phyloP scores from a whole-genome alignment of 495 filamentous ascomycete species.

The Xylaria palmicola region DNA sequence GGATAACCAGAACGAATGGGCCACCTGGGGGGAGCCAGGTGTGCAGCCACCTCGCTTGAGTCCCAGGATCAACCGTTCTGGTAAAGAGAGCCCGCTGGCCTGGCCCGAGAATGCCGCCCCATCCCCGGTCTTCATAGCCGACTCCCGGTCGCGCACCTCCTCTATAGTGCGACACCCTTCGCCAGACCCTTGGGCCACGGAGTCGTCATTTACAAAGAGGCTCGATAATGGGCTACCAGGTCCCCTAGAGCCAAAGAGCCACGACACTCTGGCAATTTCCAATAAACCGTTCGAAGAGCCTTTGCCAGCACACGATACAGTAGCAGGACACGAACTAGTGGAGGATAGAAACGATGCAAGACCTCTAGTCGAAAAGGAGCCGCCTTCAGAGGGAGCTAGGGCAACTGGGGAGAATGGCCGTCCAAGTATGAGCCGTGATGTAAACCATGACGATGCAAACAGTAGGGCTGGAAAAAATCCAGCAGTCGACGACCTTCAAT shows the following conservation, averaged over 20 bases:
- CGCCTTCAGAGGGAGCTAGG: background rate
- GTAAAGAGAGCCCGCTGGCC: constrained; percentile 37
- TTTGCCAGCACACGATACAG: background rate
- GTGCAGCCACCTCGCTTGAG: constrained; percentile 34
- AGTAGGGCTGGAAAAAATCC: constrained; percentile 9
- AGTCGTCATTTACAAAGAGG: constrained; percentile 25
- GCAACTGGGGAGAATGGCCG: background rate
- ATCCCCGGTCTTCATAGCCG: constrained; percentile 26
- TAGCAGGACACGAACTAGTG: background rate
- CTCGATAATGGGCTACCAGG: background rate
- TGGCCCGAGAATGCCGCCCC: constrained; percentile 39
- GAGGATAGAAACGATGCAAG: background rate
- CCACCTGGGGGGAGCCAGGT: constrained; percentile 33
- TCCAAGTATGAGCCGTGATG: background rate
- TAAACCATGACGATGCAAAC: constrained; percentile 4
- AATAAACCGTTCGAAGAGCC: background rate
- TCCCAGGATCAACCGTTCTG: constrained; percentile 28
- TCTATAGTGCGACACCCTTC: constrained; percentile 46
- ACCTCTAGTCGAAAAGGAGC: background rate
- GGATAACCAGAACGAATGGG: constrained; percentile 36
- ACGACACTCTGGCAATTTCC: background rate
- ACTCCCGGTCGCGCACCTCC: constrained; percentile 33
- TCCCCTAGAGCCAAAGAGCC: background rate
- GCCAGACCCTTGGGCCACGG: constrained; percentile 51
- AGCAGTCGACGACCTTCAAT: constrained; percentile 25